These are phyloP conservation scores for Cercospora berteroae DNA, from an alignment of 2,329 filamentous ascomycete genomes.

Conservation along the genomic window DNA sequence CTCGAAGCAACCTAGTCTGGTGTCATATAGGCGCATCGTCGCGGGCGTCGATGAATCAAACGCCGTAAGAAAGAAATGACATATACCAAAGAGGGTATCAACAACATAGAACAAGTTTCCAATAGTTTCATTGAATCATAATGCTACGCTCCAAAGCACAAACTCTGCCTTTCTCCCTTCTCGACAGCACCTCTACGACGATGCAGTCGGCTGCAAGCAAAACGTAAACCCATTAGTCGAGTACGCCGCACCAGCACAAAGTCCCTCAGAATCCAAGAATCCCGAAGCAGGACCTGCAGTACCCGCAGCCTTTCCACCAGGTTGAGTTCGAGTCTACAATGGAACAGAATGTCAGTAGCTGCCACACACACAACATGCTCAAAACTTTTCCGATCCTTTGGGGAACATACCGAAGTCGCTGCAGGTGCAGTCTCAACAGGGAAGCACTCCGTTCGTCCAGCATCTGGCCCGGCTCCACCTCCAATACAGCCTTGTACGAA, in stretches of 20 bases:
- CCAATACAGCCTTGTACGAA: slow-evolving; percentile 21
- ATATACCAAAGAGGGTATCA: not conserved
- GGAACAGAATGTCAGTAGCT: not conserved
- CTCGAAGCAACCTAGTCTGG: not conserved
- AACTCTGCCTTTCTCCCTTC: not conserved
- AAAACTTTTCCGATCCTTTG: not conserved
- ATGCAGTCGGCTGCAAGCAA: slow-evolving; percentile 17
- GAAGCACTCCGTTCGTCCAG: slow-evolving; percentile 15
- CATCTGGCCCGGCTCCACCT: slow-evolving; percentile 4
- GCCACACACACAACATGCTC: not conserved
- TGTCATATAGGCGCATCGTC: too few relatives aligned
- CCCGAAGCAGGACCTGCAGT: slow-evolving; percentile 19
- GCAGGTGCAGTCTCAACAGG: slow-evolving; percentile 20
- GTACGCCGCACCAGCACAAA: slow-evolving; percentile 17
- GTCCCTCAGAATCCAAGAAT: slow-evolving; percentile 17
- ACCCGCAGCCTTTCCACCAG: slow-evolving; percentile 16
- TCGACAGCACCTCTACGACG: not conserved
- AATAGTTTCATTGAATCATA: not conserved
- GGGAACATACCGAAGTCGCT: slow-evolving; percentile 11
- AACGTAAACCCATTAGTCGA: slow-evolving; percentile 19
- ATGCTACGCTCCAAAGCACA: not conserved
- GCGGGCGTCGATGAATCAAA: too few relatives aligned
- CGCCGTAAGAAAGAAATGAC: not conserved
- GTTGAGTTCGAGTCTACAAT: not conserved
- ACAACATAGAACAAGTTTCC: not conserved